A percentile compares a stretch with the other conserved stretches of the same genome.
These are phyloP conservation scores for Teunomyces cretensis DNA, from an alignment of 805 yeast genomes.

Conservation along the genomic window DNA sequence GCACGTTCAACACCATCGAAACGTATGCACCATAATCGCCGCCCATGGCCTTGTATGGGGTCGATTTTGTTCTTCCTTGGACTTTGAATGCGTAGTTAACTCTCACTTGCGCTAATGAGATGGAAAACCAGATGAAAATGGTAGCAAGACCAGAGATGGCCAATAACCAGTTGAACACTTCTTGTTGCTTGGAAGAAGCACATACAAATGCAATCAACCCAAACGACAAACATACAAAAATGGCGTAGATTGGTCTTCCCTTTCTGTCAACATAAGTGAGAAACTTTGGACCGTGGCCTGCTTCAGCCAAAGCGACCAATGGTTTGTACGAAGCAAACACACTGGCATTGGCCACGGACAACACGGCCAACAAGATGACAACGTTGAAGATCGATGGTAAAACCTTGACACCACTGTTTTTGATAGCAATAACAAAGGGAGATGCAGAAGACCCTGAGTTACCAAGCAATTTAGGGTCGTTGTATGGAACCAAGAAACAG, in stretches of 20 bases:
- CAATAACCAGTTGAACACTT: slow-evolving; percentile 70
- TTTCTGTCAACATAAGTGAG: slow-evolving; percentile 68
- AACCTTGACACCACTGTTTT: slow-evolving; percentile 27
- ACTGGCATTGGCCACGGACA: slow-evolving; percentile 37
- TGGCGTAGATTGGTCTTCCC: slow-evolving; percentile 78
- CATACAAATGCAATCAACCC: slow-evolving; percentile 63
- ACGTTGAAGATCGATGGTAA: slow-evolving; percentile 34
- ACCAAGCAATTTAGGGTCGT: slow-evolving; percentile 26
- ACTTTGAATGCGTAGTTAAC: slow-evolving; percentile 59
- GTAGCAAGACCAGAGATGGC: slow-evolving; percentile 77
- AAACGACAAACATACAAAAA: slow-evolving; percentile 47
- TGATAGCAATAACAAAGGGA: slow-evolving; percentile 40
- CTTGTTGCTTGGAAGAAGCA: slow-evolving; percentile 55
- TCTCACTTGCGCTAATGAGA: slow-evolving; percentile 62
- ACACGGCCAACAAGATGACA: slow-evolving; percentile 31
- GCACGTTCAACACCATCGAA: slow-evolving; percentile 26
- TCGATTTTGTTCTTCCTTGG: slow-evolving; percentile 43
- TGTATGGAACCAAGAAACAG: slow-evolving; percentile 56
- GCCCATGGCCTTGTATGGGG: slow-evolving; percentile 35
- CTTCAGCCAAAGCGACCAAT: slow-evolving; percentile 62
- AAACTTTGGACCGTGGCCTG: slow-evolving; percentile 59
- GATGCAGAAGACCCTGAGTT: slow-evolving; percentile 27
- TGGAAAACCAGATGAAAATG: slow-evolving; percentile 78
- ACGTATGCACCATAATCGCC: slow-evolving; percentile 37
- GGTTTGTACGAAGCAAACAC: slow-evolving; percentile 44